A percentile compares a stretch with the other conserved stretches of the same genome.
Evolutionary conservation across 1,284 basidiomycete genomes (phyloP).

Genomic region (Ustilago esculenta): DNA sequence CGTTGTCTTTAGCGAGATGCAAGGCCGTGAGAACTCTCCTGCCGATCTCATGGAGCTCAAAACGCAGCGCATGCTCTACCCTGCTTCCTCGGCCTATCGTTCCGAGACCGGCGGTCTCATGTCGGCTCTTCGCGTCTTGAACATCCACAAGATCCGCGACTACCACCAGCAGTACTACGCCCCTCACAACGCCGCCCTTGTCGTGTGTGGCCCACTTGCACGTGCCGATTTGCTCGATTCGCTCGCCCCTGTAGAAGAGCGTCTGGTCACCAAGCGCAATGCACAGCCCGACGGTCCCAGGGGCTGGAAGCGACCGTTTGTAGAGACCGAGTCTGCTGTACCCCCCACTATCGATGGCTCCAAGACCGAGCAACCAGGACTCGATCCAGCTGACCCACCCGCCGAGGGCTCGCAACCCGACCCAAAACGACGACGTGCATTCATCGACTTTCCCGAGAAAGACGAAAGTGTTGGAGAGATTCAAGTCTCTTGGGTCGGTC

Average conservation of each 20-base stretch:
- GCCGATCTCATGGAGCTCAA: conserved; percentile 85
- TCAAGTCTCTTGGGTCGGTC: conserved; percentile 81
- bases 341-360: conserved; percentile 70
- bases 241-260: conserved; percentile 69
- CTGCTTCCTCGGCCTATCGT: conserved; percentile 84
- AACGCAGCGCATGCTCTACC: conserved; percentile 76
- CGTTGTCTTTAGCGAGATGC: conserved; percentile 88
- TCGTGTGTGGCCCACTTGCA: conserved; percentile 81
- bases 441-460: conserved; percentile 94
- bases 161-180: conserved; percentile 93
- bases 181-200: conserved; percentile 89
- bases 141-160: conserved; percentile 84
- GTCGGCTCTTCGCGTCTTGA: conserved; percentile 85
- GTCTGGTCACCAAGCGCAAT: conserved; percentile 47
- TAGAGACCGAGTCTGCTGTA: conserved; percentile 82
- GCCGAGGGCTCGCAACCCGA: conserved; percentile 34
- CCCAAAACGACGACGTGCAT: conserved; percentile 69
- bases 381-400: conserved; percentile 56
- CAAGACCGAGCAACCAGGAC: conserved; percentile 40
- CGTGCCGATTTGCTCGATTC: conserved; percentile 72
- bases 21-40: conserved; percentile 92
- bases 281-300: conserved; percentile 75
- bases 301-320: conserved; percentile 92
- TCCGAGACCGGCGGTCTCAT: conserved; percentile 97
- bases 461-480: conserved; percentile 94